phyloP scores from a whole-genome alignment of 495 filamentous ascomycete genomes.

The Durotheca rogersii region DNA sequence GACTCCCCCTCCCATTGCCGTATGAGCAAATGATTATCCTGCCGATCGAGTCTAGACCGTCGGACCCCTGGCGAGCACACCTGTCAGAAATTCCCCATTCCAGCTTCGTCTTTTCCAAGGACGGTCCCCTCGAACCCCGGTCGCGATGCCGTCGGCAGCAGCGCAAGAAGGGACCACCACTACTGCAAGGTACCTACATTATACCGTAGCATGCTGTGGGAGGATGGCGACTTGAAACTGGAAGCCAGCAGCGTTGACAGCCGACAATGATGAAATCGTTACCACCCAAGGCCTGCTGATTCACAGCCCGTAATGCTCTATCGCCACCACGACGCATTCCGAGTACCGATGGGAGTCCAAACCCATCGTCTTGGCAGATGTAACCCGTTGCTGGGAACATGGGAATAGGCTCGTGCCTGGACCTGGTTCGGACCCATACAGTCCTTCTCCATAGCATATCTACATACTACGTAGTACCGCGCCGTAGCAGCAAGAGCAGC shows the following conservation, averaged over 20 bases:
- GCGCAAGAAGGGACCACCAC: conserved; percentile 1
- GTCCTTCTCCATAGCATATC: no score
- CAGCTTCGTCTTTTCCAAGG: conserved; percentile 11
- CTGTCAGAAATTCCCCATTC: conserved; percentile 17
- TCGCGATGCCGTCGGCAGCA: conserved; percentile 14
- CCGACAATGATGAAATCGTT: not conserved
- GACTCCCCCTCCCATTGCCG: conserved; percentile 22
- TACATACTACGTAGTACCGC: no score
- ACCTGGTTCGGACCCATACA: no score
- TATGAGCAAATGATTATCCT: conserved; percentile 25
- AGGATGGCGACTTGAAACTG: not conserved
- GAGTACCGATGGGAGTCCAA: not conserved
- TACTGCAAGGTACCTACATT: conserved; percentile 27
- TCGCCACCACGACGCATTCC: not conserved
- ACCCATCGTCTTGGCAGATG: conserved; percentile 4
- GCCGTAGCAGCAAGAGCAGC: no score
- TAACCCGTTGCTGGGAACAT: no score
- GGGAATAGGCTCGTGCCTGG: no score
- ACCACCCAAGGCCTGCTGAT: not conserved
- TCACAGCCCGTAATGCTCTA: no score
- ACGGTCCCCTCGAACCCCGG: not conserved
- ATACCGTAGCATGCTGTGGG: no score
- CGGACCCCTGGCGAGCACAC: conserved; percentile 12
- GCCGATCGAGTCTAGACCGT: conserved; percentile 28
- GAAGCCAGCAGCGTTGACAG: not conserved